Evolutionary conservation across 1,284 basidiomycete genomes (phyloP).

Genomic region (Papiliotrema laurentii): DNA sequence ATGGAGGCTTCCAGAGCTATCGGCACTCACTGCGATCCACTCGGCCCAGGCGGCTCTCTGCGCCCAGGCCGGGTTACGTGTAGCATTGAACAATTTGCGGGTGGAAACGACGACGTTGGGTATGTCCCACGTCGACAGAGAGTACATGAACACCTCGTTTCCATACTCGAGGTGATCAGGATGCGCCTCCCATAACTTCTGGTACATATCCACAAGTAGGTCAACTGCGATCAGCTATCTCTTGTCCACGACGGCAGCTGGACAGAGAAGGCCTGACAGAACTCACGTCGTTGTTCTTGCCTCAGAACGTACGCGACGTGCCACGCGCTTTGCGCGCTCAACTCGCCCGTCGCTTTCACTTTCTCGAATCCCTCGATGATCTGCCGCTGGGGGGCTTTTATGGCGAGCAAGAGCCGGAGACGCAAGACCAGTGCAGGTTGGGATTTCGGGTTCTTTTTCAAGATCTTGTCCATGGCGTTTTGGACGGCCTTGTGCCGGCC

Average conservation of each 20-base stretch:
- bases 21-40: slow-evolving; percentile 22
- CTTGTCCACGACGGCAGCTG: not conserved
- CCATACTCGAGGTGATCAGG: slow-evolving; percentile 25
- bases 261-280: not conserved
- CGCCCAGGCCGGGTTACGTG: slow-evolving; percentile 32
- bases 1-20: no score
- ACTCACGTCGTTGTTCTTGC: slow-evolving; percentile 32
- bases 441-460: slow-evolving; percentile 40
- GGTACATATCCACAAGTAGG: slow-evolving; percentile 27
- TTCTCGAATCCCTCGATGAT: slow-evolving; percentile 21
- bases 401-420: slow-evolving; percentile 28
- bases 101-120: slow-evolving; percentile 21
- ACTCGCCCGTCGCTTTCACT: slow-evolving; percentile 21
- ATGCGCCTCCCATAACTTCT: slow-evolving; percentile 20
- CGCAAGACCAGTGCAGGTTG: slow-evolving; percentile 38
- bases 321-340: slow-evolving; percentile 26
- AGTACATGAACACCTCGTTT: slow-evolving; percentile 35
- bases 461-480: slow-evolving; percentile 21
- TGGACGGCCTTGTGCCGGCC: slow-evolving; percentile 24
- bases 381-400: slow-evolving; percentile 7
- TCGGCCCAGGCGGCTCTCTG: slow-evolving; percentile 38
- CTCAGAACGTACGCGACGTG: slow-evolving; percentile 21
- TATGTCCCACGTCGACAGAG: slow-evolving; percentile 26
- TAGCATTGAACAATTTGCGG: slow-evolving; percentile 38
- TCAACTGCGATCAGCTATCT: slow-evolving; percentile 22